Percentiles rank a stretch among this genome's conserved stretches.
Evolutionary conservation across 129 eudicot species (phyloP).

Genomic region (Lactuca saligna): DNA sequence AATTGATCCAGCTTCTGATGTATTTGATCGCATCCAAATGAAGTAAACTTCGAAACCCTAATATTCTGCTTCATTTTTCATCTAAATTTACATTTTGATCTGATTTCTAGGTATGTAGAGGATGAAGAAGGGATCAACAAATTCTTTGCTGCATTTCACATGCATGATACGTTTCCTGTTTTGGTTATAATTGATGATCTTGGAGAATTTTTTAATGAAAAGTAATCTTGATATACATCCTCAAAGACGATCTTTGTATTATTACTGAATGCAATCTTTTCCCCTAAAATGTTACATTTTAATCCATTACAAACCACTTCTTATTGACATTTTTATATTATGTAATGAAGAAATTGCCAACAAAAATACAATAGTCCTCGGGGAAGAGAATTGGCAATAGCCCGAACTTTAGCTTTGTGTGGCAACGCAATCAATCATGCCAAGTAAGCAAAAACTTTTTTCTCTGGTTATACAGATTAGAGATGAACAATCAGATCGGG

Average conservation of each 20-base stretch:
- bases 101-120: constrained; percentile 66
- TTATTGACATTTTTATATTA: constrained; percentile 3
- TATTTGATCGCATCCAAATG: constrained; percentile 57
- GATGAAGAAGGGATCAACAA: constrained; percentile 72
- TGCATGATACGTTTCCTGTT: constrained; percentile 49
- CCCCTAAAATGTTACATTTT: neutral
- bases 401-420: constrained; percentile 68
- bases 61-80: neutral
- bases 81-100: neutral
- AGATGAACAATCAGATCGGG: neutral
- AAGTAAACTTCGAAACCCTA: constrained; percentile 47
- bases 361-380: constrained; percentile 63
- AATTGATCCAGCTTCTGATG: constrained; percentile 59
- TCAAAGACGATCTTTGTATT: neutral
- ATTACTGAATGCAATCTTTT: no score
- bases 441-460: constrained; percentile 43
- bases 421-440: constrained; percentile 74
- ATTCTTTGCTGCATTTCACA: constrained; percentile 89
- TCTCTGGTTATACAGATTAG: neutral
- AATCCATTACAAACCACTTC: neutral
- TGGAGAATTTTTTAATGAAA: constrained; percentile 67
- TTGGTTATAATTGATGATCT: constrained; percentile 70
- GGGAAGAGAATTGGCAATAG: constrained; percentile 81
- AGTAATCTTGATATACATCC: constrained; percentile 29
- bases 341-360: constrained; percentile 56